A percentile compares a stretch with the other conserved stretches of the same genome.
These are phyloP conservation scores for Tetrapyrgos nigripes DNA, from an alignment of 1,284 basidiomycete genomes.

Conservation along the genomic window DNA sequence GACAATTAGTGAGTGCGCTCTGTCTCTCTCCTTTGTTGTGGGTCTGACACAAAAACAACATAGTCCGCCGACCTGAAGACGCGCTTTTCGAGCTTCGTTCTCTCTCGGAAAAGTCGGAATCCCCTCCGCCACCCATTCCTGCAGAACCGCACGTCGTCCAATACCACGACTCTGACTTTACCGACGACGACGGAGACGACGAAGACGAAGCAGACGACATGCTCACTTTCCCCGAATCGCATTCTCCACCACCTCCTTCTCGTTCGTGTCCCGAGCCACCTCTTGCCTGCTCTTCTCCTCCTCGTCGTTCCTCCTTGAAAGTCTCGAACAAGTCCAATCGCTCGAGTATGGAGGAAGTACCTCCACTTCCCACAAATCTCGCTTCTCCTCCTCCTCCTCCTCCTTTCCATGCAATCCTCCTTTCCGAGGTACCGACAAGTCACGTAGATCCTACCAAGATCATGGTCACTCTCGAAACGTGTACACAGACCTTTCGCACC, in stretches of 20 bases:
- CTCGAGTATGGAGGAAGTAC: slow-evolving; percentile 45
- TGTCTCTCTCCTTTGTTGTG: slow-evolving; percentile 61
- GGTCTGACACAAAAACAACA: too few relatives aligned
- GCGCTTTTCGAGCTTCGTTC: slow-evolving; percentile 57
- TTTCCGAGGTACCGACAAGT: slow-evolving; percentile 60
- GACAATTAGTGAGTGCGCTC: slow-evolving; percentile 38
- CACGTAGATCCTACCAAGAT: slow-evolving; percentile 61
- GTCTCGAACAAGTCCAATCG: slow-evolving; percentile 36
- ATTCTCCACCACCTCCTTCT: slow-evolving; percentile 42
- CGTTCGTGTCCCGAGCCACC: slow-evolving; percentile 39
- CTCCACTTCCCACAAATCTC: slow-evolving; percentile 41
- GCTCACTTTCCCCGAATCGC: slow-evolving; percentile 17
- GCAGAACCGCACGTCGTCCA: background rate
- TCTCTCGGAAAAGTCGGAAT: background rate
- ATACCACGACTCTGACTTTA: slow-evolving; percentile 13
- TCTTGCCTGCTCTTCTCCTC: slow-evolving; percentile 26
- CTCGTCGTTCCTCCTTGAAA: slow-evolving; percentile 52
- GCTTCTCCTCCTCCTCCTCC: slow-evolving; percentile 43
- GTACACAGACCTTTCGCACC: slow-evolving; percentile 66
- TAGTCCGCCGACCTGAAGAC: slow-evolving; percentile 80
- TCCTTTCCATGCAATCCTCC: slow-evolving; percentile 67
- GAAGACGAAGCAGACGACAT: slow-evolving; percentile 3
- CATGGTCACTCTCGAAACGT: slow-evolving; percentile 75
- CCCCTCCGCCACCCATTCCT: slow-evolving; percentile 60
- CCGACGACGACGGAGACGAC: slow-evolving; percentile 26